Evolutionary conservation across 768 basidiomycete species (phyloP).

Genomic region (Glaciozyma antarctica): DNA sequence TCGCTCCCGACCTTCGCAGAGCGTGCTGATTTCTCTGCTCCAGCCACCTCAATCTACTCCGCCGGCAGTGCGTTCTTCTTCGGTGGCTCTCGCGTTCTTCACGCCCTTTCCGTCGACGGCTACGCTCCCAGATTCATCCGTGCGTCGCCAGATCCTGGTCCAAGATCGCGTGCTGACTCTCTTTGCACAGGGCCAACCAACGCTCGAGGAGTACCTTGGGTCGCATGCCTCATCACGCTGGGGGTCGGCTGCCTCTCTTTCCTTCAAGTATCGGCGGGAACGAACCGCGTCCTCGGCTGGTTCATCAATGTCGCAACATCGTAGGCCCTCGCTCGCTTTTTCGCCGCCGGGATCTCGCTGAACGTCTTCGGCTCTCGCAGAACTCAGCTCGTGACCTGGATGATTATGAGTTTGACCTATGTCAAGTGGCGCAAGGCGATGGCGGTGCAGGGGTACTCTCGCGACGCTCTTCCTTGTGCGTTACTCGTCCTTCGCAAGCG

Average conservation of each 20-base stretch:
- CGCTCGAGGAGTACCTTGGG: not conserved
- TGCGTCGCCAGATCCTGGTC: no score
- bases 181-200: no score
- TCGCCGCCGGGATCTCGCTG: conserved; percentile 11
- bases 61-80: conserved; percentile 37
- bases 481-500: conserved; percentile 6
- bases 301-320: conserved; percentile 43
- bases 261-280: not conserved
- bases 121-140: no score
- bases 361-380: not conserved
- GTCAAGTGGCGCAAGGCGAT: conserved; percentile 35
- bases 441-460: conserved; percentile 38
- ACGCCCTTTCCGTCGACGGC: not conserved
- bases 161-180: no score
- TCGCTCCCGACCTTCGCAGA: no score
- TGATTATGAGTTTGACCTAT: conserved; percentile 17
- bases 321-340: conserved; percentile 6
- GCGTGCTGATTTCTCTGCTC: no score
- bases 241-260: conserved; percentile 1
- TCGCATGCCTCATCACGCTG: not conserved
- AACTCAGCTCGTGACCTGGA: conserved; percentile 21
- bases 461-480: conserved; percentile 39
- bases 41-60: conserved; percentile 19
- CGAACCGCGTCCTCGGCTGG: conserved; percentile 44
- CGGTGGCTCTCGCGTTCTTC: conserved; percentile 35